Percentiles rank a stretch among this genome's conserved stretches.
Conservation (phyloP, 306 rosid species). For the Prinsepia uniflora region DNA sequence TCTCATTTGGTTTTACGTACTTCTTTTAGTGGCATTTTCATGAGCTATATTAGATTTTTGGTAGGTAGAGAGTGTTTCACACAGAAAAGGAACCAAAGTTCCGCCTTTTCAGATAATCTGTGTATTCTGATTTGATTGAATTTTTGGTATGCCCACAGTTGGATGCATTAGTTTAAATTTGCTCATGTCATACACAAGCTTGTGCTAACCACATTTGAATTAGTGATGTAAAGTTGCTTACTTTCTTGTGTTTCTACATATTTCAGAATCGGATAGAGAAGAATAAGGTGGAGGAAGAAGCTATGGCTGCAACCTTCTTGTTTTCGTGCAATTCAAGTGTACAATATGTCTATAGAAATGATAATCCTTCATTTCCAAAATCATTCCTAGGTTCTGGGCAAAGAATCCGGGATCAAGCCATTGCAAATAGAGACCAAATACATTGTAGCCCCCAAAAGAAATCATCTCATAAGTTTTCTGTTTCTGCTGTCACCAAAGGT, state of each 20-base stretch:
- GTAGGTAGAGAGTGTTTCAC: neutral
- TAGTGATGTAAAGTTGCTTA: neutral
- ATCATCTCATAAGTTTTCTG: conserved; percentile 23
- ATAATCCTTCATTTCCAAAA: conserved; percentile 9
- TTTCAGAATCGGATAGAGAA: conserved; percentile 12
- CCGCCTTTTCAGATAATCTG: neutral
- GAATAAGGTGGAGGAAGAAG: conserved; percentile 17
- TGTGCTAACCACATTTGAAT: neutral
- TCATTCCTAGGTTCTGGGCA: conserved; percentile 27
- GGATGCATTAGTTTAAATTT: neutral
- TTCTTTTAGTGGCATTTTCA: neutral
- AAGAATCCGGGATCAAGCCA: conserved; percentile 19
- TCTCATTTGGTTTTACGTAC: neutral
- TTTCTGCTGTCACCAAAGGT: conserved; percentile 62
- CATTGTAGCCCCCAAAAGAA: conserved; percentile 5
- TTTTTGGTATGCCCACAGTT: neutral
- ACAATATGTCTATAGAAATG: conserved; percentile 16
- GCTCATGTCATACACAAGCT: neutral
- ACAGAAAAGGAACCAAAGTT: neutral
- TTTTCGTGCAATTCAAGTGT: conserved; percentile 28
- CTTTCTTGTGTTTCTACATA: neutral
- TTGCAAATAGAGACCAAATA: conserved; percentile 11
- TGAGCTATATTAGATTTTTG: neutral
- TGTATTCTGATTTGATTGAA: neutral
- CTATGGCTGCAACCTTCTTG: conserved; percentile 36